Percentiles rank a stretch among this genome's conserved stretches.
Conservation (phyloP, 2,329 filamentous ascomycete genomes). For the Fusarium sororula region DNA sequence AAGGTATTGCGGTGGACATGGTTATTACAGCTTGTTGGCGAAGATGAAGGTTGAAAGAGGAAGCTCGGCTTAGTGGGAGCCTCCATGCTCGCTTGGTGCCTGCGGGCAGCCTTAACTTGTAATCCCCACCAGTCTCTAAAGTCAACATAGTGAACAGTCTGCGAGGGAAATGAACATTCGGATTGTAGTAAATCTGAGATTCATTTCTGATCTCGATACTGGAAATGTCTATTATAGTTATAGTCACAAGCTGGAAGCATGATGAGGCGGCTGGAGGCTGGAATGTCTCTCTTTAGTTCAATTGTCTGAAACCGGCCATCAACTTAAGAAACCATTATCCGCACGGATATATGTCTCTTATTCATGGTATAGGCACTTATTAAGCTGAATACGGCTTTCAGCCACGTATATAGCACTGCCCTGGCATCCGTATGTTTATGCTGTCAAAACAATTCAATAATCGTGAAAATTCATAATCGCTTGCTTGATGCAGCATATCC, state of each 20-base stretch:
- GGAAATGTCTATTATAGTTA: neutral
- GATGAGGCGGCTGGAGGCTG: constrained; percentile 24
- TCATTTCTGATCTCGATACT: neutral
- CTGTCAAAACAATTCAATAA: constrained; percentile 5
- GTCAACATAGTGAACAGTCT: constrained; percentile 15
- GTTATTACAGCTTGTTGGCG: constrained; percentile 23
- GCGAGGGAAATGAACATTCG: neutral
- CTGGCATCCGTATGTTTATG: neutral
- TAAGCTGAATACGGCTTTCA: neutral
- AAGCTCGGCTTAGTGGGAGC: constrained; percentile 30
- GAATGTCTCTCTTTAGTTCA: constrained; percentile 34
- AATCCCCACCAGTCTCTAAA: constrained; percentile 24
- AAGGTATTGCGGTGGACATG: constrained; percentile 73
- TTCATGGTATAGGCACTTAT: neutral
- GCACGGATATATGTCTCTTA: neutral
- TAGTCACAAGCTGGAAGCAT: neutral
- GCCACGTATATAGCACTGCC: neutral
- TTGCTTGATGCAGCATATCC: constrained; percentile 4
- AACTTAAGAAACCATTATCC: constrained; percentile 14
- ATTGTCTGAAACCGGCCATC: constrained; percentile 33
- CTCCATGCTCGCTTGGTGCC: constrained; percentile 31
- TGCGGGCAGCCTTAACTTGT: constrained; percentile 22
- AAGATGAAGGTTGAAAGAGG: constrained; percentile 28
- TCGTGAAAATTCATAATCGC: constrained; percentile 11
- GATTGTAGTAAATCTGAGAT: neutral